phyloP scores from a whole-genome alignment of 495 filamentous ascomycete genomes.

The Xylaria longipes region DNA sequence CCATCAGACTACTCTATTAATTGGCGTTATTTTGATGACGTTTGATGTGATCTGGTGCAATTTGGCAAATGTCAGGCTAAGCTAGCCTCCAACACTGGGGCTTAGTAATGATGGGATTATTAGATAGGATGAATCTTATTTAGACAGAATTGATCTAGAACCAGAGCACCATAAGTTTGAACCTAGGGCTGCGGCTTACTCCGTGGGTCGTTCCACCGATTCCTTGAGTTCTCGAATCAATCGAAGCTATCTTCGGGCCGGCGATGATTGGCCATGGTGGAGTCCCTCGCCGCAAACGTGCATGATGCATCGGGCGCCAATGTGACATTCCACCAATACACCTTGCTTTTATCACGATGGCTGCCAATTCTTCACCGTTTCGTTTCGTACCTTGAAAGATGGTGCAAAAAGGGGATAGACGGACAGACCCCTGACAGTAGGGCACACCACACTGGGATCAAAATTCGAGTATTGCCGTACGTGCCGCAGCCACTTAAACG shows the following conservation, averaged over 20 bases:
- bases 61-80: neutral
- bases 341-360: neutral
- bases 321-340: neutral
- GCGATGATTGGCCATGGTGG: neutral
- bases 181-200: neutral
- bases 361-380: slow-evolving; percentile 2
- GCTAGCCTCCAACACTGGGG: neutral
- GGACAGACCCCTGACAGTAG: neutral
- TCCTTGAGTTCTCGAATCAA: slow-evolving; percentile 4
- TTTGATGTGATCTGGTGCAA: slow-evolving; percentile 13
- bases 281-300: neutral
- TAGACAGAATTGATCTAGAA: slow-evolving; percentile 1
- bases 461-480: slow-evolving; percentile 9
- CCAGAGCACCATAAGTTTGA: neutral
- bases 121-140: neutral
- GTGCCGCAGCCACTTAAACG: slow-evolving; percentile 14
- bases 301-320: slow-evolving; percentile 7
- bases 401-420: neutral
- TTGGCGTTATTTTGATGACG: slow-evolving; percentile 18
- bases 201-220: neutral
- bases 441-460: neutral
- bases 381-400: neutral
- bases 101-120: slow-evolving; percentile 15
- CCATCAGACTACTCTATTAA: neutral
- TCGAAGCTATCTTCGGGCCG: neutral